A percentile compares a stretch with the other conserved stretches of the same genome.
Evolutionary conservation across 2,329 filamentous ascomycete species (phyloP).

Genomic region (Rutstroemia sp.): DNA sequence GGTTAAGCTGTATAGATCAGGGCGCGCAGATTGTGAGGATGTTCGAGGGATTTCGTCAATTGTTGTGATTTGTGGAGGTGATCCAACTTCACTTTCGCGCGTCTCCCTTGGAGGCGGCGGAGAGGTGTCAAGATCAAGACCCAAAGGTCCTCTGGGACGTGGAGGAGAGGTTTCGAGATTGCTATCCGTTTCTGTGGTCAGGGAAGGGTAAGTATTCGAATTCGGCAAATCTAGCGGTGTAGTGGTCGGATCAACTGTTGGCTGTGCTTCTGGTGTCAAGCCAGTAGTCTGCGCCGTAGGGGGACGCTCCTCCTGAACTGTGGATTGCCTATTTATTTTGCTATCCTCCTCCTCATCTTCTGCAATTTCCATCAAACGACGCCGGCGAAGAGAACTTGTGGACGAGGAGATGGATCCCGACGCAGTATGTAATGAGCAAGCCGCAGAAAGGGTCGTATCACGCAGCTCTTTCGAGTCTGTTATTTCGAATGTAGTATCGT

Average conservation of each 20-base stretch:
- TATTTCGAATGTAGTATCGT: conserved; percentile 80
- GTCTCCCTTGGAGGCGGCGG: conserved; percentile 15
- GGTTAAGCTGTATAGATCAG: conserved; percentile 43
- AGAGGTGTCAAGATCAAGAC: conserved; percentile 6
- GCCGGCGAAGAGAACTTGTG: conserved; percentile 67
- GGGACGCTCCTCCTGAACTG: conserved; percentile 39
- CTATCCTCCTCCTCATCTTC: conserved; percentile 69
- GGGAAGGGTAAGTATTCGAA: conserved; percentile 13
- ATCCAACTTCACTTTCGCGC: conserved; percentile 10
- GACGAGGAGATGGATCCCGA: conserved; percentile 82
- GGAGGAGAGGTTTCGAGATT: conserved; percentile 23
- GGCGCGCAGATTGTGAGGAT: conserved; percentile 44
- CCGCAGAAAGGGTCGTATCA: conserved; percentile 79
- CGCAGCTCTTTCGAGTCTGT: conserved; percentile 69
- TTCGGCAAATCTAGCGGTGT: conserved; percentile 13
- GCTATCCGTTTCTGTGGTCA: conserved; percentile 13
- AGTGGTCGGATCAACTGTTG: conserved; percentile 9
- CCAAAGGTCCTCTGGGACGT: conserved; percentile 3
- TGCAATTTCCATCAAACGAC: conserved; percentile 83
- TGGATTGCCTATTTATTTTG: conserved; percentile 52
- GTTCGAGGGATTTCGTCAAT: conserved; percentile 21
- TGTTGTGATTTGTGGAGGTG: conserved; percentile 17
- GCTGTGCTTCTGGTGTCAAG: conserved; percentile 10
- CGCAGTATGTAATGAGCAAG: conserved; percentile 83
- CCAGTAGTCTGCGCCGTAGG: conserved; percentile 23